Evolutionary conservation across 495 filamentous ascomycete species (phyloP).

Genomic region (Penicillium longicatenatum): DNA sequence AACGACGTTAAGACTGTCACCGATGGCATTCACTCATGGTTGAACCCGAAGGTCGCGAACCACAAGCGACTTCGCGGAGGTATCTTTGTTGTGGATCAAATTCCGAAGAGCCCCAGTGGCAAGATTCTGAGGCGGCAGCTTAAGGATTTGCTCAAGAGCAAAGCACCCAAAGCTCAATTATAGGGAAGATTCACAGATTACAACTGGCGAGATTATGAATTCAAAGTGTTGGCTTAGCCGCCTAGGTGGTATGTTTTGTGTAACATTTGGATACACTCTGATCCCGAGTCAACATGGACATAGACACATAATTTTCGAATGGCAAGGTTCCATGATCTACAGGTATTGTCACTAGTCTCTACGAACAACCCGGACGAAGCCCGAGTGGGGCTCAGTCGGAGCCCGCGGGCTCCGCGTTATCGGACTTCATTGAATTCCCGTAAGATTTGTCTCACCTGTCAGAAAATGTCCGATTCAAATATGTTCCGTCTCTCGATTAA

Average conservation of each 20-base stretch:
- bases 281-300: too few species aligned
- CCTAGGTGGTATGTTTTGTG: too few species aligned
- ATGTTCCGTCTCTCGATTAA: neutral
- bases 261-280: too few species aligned
- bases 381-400: conserved; percentile 1
- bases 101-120: conserved; percentile 77
- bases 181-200: neutral
- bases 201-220: too few species aligned
- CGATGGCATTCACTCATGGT: conserved; percentile 30
- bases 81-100: conserved; percentile 67
- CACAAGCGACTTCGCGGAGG: conserved; percentile 77
- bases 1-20: conserved; percentile 36
- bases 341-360: too few species aligned
- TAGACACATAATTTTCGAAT: too few species aligned
- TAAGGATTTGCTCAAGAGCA: conserved; percentile 36
- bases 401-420: conserved; percentile 23
- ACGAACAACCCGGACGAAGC: neutral
- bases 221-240: too few species aligned
- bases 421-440: neutral
- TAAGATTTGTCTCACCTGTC: neutral
- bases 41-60: conserved; percentile 55
- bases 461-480: neutral
- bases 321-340: too few species aligned
- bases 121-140: conserved; percentile 76
- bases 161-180: conserved; percentile 17